phyloP scores from a whole-genome alignment of 2,329 filamentous ascomycete species.

The Pseudogymnoascus sp. region DNA sequence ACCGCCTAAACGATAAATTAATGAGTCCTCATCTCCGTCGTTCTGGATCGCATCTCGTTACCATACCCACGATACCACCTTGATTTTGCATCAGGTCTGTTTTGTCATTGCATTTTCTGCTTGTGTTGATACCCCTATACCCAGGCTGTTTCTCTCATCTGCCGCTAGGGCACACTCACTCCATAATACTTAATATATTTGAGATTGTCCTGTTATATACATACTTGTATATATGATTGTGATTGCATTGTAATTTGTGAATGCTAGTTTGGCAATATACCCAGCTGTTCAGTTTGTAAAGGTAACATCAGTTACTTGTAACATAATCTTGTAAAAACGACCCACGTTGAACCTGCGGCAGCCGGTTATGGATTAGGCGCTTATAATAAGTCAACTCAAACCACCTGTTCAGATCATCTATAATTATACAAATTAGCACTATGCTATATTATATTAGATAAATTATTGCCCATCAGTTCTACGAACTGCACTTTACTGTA shows the following conservation, averaged over 20 bases:
- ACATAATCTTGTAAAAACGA: too few relatives aligned
- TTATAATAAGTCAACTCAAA: too few relatives aligned
- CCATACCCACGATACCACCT: conserved; percentile 35
- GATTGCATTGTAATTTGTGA: neutral
- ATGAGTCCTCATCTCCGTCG: neutral
- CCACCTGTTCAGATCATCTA: too few relatives aligned
- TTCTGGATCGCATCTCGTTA: conserved; percentile 14
- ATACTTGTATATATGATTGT: neutral
- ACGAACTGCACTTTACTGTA: too few relatives aligned
- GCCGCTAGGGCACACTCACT: conserved; percentile 32
- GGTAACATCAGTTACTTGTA: too few relatives aligned
- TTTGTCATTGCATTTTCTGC: conserved; percentile 27
- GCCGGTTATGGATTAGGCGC: too few relatives aligned
- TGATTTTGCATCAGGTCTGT: conserved; percentile 31
- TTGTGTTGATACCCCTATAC: conserved; percentile 37
- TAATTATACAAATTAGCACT: too few relatives aligned
- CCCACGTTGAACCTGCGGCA: too few relatives aligned
- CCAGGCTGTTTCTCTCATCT: conserved; percentile 34
- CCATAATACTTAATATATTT: conserved; percentile 32
- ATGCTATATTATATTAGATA: too few relatives aligned
- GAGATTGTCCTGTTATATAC: conserved; percentile 11
- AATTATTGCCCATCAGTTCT: too few relatives aligned
- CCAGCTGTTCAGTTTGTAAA: too few relatives aligned
- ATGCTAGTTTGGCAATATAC: neutral
- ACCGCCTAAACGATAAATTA: conserved; percentile 25